A percentile compares a stretch with the other conserved stretches of the same genome.
phyloP scores from a whole-genome alignment of 2,329 filamentous ascomycete species.

The Talaromyces sp. region DNA sequence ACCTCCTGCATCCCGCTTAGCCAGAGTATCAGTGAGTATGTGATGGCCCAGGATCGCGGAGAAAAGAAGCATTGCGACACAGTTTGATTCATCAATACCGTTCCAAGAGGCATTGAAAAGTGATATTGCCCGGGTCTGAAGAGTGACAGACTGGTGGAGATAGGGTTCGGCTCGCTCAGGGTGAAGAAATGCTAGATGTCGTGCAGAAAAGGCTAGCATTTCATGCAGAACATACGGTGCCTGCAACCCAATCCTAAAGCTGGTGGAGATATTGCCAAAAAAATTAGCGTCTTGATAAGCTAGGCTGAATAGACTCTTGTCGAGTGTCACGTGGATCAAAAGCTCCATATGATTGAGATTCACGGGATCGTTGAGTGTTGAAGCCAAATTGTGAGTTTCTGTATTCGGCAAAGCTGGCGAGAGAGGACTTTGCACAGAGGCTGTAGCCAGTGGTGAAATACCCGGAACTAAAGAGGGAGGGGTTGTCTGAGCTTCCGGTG shows the following conservation, averaged over 20 bases:
- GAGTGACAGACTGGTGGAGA: conserved; percentile 7
- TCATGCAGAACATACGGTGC: conserved; percentile 11
- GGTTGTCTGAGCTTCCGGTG: not conserved
- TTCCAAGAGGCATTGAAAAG: conserved; percentile 14
- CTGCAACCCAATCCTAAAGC: not conserved
- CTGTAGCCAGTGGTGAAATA: not conserved
- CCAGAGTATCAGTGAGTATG: conserved; percentile 12
- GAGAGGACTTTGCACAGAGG: not conserved
- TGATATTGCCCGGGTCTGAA: conserved; percentile 14
- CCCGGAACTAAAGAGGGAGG: not conserved
- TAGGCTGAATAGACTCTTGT: conserved; percentile 1
- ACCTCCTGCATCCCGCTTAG: conserved; percentile 2
- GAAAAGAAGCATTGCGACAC: conserved; percentile 10
- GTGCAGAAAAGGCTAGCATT: conserved; percentile 12
- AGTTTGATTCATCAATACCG: conserved; percentile 11
- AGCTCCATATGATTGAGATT: conserved; percentile 16
- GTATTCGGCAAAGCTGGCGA: not conserved
- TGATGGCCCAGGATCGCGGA: conserved; percentile 12
- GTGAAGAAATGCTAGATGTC: conserved; percentile 8
- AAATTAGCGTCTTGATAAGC: not conserved
- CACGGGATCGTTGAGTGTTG: not conserved
- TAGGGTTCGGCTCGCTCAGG: conserved; percentile 2
- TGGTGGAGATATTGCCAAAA: not conserved
- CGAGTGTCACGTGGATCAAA: not conserved
- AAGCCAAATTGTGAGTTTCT: not conserved